Percentiles rank a stretch among this genome's conserved stretches.
phyloP scores from a whole-genome alignment of 805 yeast genomes.

The Ogataea wickerhamii region DNA sequence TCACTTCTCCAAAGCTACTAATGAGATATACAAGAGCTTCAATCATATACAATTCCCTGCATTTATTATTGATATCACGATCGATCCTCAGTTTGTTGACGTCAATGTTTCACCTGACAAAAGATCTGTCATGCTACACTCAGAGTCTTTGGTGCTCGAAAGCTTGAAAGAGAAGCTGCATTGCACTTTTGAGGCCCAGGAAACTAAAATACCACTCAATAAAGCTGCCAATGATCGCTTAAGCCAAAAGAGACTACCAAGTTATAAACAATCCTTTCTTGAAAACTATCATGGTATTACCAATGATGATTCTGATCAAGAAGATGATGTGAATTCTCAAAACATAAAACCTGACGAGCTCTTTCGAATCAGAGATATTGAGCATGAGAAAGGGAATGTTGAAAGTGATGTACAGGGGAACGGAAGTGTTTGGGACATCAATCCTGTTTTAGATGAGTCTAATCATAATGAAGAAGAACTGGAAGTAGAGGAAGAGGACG shows the following conservation, averaged over 20 bases:
- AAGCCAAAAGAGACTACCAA: neutral
- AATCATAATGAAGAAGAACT: conserved; percentile 6
- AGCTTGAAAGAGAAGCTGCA: conserved; percentile 48
- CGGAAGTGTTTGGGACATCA: too few species aligned
- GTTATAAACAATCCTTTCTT: neutral
- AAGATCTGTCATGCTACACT: conserved; percentile 61
- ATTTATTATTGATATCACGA: conserved; percentile 54
- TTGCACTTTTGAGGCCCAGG: conserved; percentile 40
- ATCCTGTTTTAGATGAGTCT: too few species aligned
- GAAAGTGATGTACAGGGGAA: too few species aligned
- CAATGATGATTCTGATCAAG: too few species aligned
- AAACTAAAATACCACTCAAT: conserved; percentile 25
- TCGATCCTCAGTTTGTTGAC: conserved; percentile 58
- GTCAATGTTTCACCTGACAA: conserved; percentile 93
- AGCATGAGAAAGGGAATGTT: too few species aligned
- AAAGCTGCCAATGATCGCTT: conserved; percentile 1
- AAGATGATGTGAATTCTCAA: too few species aligned
- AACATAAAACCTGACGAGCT: too few species aligned
- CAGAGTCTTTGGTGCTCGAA: conserved; percentile 60
- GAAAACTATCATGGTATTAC: too few species aligned
- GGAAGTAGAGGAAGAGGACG: conserved; percentile 4
- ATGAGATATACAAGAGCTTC: conserved; percentile 68
- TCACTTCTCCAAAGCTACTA: conserved; percentile 53
- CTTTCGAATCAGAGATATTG: too few species aligned
- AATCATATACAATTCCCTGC: conserved; percentile 75